Percentiles rank a stretch among this genome's conserved stretches.
Evolutionary conservation across 345 rosid species (phyloP).

Genomic region (Capsella bursapastoris): DNA sequence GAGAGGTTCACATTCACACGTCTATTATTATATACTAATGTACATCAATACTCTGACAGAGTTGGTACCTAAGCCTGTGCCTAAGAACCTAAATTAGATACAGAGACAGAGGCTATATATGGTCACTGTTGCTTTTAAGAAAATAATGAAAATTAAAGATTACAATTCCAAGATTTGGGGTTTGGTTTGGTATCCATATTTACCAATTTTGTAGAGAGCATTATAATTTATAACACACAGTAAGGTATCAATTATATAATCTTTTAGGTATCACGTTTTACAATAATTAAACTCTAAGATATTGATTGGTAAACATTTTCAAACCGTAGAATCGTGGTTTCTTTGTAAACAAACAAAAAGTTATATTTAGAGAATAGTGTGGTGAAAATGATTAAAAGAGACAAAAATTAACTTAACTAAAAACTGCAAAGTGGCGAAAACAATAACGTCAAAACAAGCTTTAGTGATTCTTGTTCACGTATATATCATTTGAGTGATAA

Average conservation of each 20-base stretch:
- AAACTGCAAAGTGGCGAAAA: neutral
- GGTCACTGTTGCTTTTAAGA: neutral
- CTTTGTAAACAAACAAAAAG: neutral
- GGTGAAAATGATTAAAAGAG: neutral
- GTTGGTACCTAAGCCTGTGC: slow-evolving; percentile 23
- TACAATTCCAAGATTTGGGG: neutral
- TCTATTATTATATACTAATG: slow-evolving; percentile 14
- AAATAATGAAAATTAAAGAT: neutral
- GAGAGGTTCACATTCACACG: slow-evolving; percentile 24
- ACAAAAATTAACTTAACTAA: neutral
- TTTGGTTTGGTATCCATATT: neutral
- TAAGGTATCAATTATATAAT: neutral
- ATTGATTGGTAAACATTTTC: neutral
- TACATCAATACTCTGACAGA: slow-evolving; percentile 14
- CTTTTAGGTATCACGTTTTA: neutral
- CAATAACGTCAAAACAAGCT: neutral
- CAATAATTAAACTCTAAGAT: neutral
- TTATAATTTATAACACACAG: neutral
- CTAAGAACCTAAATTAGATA: slow-evolving; percentile 26
- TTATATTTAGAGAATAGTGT: neutral
- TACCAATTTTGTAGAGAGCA: neutral
- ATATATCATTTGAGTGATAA: neutral
- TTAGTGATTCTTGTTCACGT: neutral
- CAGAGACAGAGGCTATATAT: neutral
- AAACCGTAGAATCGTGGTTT: neutral